These are phyloP conservation scores for Colletotrichum gigasporum DNA, from an alignment of 2,329 filamentous ascomycete species.

Conservation along the genomic window DNA sequence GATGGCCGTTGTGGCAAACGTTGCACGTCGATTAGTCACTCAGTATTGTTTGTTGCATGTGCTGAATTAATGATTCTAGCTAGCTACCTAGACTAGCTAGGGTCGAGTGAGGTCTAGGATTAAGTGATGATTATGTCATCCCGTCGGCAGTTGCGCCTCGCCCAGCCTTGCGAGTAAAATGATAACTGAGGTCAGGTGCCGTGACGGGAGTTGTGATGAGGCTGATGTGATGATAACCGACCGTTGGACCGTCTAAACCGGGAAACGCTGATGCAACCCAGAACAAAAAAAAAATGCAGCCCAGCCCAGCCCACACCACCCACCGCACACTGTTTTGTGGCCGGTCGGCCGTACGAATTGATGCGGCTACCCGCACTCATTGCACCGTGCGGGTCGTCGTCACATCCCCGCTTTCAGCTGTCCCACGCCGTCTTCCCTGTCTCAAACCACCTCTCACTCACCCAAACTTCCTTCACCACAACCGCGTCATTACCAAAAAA, in stretches of 20 bases:
- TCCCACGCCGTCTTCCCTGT: slow-evolving; percentile 31
- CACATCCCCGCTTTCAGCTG: slow-evolving; percentile 32
- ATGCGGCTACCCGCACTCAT: neutral
- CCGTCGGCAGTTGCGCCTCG: neutral
- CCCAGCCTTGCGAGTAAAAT: neutral
- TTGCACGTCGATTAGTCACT: neutral
- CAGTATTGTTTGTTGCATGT: too few relatives aligned
- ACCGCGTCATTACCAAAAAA: slow-evolving; percentile 6
- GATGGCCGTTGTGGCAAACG: too few relatives aligned
- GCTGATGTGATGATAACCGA: slow-evolving; percentile 10
- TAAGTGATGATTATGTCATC: neutral
- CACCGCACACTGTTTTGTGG: neutral
- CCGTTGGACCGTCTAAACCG: slow-evolving; percentile 7
- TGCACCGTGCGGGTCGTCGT: slow-evolving; percentile 23
- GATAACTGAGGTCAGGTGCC: neutral
- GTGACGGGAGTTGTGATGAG: slow-evolving; percentile 5
- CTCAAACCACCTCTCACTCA: slow-evolving; percentile 28
- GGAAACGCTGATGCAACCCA: slow-evolving; percentile 15
- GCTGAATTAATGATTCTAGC: too few relatives aligned
- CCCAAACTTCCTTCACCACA: slow-evolving; percentile 28
- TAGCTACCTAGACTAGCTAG: too few relatives aligned
- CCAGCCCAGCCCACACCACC: neutral
- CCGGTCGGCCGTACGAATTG: slow-evolving; percentile 7
- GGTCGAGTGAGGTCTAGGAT: neutral
- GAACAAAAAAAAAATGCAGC: neutral